Evolutionary conservation across 2,329 filamentous ascomycete species (phyloP).

Genomic region (Myriosclerotinia curreyana): DNA sequence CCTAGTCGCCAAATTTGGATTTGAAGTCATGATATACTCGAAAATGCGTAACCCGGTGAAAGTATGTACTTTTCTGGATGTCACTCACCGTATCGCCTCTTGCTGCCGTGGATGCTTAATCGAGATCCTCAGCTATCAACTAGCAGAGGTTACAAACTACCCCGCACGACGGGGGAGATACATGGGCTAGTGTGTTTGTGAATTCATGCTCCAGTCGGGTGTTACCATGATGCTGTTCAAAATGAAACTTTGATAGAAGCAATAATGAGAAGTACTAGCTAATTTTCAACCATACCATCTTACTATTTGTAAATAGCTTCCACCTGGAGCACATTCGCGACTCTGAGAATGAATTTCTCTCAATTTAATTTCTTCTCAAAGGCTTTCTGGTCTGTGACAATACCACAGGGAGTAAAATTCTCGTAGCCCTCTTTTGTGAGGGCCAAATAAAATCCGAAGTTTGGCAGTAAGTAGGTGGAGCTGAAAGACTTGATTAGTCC

Average conservation of each 20-base stretch:
- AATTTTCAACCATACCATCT: background rate
- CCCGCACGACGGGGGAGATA: background rate
- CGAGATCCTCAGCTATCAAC: background rate
- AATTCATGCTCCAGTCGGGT: background rate
- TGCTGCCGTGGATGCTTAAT: background rate
- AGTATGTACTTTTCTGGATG: background rate
- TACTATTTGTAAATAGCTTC: background rate
- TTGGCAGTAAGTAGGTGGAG: background rate
- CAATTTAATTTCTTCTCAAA: background rate
- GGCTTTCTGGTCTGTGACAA: background rate
- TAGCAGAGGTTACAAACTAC: background rate
- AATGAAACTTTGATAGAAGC: background rate
- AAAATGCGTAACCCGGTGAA: background rate
- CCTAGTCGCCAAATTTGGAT: background rate
- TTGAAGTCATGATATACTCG: background rate
- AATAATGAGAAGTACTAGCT: background rate
- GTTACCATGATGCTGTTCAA: background rate
- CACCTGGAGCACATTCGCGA: background rate
- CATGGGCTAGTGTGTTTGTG: background rate
- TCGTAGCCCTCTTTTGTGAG: background rate
- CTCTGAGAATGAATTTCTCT: background rate
- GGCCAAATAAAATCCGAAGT: background rate
- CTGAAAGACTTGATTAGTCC: background rate
- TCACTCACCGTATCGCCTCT: background rate
- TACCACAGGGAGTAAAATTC: background rate